A percentile compares a stretch with the other conserved stretches of the same genome.
These are phyloP conservation scores for Nothopassalora personata DNA, from an alignment of 2,329 filamentous ascomycete genomes.

Conservation along the genomic window DNA sequence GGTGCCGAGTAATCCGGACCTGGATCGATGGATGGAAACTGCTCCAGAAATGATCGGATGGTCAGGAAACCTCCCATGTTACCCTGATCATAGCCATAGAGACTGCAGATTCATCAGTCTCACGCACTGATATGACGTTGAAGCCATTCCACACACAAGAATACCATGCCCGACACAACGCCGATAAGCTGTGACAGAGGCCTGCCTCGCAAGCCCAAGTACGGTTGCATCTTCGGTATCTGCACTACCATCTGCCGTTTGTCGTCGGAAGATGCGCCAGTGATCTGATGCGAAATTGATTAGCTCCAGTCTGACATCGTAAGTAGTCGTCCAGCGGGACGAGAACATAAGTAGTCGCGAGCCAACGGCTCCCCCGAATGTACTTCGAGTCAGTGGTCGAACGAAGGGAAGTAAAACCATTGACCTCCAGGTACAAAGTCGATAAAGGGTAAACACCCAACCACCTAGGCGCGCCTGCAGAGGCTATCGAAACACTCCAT, in stretches of 20 bases:
- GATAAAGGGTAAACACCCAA: background rate
- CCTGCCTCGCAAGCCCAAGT: constrained; percentile 17
- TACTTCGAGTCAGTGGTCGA: background rate
- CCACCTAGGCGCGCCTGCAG: background rate
- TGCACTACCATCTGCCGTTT: background rate
- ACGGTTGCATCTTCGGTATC: constrained; percentile 10
- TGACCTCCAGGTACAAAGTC: background rate
- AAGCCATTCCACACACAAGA: constrained; percentile 5
- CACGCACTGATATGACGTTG: too few relatives aligned
- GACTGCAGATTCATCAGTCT: background rate
- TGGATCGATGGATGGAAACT: constrained; percentile 37
- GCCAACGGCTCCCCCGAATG: background rate
- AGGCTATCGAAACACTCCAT: background rate
- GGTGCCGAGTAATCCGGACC: constrained; percentile 16
- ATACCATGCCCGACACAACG: constrained; percentile 15
- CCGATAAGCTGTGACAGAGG: constrained; percentile 16
- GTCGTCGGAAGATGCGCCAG: background rate
- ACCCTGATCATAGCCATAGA: constrained; percentile 19
- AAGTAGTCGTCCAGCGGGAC: background rate
- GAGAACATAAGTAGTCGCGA: background rate
- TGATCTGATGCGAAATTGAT: background rate
- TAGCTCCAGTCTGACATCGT: background rate
- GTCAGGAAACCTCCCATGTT: constrained; percentile 54
- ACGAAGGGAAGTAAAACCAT: background rate
- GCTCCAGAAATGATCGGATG: constrained; percentile 54